Conservation (phyloP, 352 stramenopile species). For the Aphanomyces invadans region DNA sequence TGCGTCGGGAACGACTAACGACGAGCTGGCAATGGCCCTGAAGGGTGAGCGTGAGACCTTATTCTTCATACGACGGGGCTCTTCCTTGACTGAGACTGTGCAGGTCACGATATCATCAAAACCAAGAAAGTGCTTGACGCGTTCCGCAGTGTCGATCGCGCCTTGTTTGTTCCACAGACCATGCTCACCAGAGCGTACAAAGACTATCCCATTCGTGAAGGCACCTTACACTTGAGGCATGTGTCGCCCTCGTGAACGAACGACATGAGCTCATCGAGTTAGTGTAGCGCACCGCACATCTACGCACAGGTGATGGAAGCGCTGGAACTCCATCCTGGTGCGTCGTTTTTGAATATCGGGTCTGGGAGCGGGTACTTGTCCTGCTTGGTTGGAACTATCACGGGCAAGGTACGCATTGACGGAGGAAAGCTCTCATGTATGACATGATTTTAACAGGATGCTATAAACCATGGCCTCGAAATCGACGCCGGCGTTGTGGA, state of each 20-base stretch:
- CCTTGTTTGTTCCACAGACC: constrained; percentile 22
- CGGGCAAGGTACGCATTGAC: constrained; percentile 19
- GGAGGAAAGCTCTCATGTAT: not conserved
- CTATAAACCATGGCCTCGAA: constrained; percentile 27
- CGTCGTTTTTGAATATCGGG: constrained; percentile 28
- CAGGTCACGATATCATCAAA: constrained; percentile 23
- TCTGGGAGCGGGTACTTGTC: constrained; percentile 28
- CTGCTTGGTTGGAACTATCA: constrained; percentile 25
- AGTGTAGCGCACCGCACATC: constrained; percentile 26
- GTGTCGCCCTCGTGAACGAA: not conserved
- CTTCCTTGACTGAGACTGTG: not conserved
- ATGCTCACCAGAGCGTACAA: constrained; percentile 10
- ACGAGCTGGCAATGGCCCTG: constrained; percentile 22
- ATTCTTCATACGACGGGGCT: too few species aligned
- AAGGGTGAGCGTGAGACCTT: not conserved
- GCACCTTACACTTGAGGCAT: constrained; percentile 17
- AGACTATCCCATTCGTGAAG: constrained; percentile 14
- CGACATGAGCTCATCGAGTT: not conserved
- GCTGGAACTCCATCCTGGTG: constrained; percentile 17
- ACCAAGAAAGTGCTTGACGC: constrained; percentile 19
- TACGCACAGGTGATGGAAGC: constrained; percentile 27
- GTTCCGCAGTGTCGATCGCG: constrained; percentile 25
- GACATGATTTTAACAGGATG: not conserved
- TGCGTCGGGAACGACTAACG: constrained; percentile 19
- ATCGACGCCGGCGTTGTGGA: constrained; percentile 9